phyloP scores from a whole-genome alignment of 495 filamentous ascomycete genomes.

The Hyaloscypha bicolor region DNA sequence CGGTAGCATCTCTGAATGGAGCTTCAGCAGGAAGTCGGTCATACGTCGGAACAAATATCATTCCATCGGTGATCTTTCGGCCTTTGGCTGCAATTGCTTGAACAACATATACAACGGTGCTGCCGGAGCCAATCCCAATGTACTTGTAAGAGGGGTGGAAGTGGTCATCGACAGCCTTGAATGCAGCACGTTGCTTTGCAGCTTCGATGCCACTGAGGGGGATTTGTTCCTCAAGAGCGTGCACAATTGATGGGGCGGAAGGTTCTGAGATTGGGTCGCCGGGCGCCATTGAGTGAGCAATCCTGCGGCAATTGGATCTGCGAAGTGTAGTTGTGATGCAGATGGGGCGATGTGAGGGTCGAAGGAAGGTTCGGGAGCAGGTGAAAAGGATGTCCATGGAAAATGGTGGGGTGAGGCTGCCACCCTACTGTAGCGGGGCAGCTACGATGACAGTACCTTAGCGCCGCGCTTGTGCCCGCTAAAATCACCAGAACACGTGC shows the following conservation, averaged over 20 bases:
- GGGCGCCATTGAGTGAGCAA: background rate
- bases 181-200: constrained; percentile 83
- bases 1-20: background rate
- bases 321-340: background rate
- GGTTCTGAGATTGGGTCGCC: constrained; percentile 15
- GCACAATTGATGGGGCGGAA: constrained; percentile 8
- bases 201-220: constrained; percentile 60
- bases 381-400: constrained; percentile 1
- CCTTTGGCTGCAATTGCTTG: constrained; percentile 83
- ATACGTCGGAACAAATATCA: constrained; percentile 81
- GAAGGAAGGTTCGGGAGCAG: background rate
- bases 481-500: background rate
- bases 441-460: background rate
- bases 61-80: constrained; percentile 57
- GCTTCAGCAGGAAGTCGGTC: background rate
- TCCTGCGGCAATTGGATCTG: no score
- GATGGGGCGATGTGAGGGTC: background rate
- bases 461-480: background rate
- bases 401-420: background rate
- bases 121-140: constrained; percentile 92
- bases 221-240: constrained; percentile 8
- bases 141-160: constrained; percentile 70
- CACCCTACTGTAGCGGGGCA: background rate
- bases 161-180: constrained; percentile 81
- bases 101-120: constrained; percentile 93